phyloP scores from a whole-genome alignment of 305 asterid species.

The Fraxinus floribunda region DNA sequence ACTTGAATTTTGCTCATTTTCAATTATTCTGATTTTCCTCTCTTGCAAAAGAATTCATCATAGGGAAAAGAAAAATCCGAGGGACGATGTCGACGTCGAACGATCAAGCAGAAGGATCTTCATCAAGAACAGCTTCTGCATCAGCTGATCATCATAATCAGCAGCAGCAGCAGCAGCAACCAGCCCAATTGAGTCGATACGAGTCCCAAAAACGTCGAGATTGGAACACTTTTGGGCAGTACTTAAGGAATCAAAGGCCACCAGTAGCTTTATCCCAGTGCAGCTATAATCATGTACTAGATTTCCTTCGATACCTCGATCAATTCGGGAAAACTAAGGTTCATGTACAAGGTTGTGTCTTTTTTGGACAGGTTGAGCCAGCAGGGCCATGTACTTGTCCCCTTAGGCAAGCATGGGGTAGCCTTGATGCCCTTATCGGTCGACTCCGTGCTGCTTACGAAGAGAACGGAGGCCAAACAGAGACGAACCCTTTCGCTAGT shows the following conservation, averaged over 20 bases:
- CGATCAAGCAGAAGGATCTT: conserved; percentile 34
- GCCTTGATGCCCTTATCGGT: conserved; percentile 49
- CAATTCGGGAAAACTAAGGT: conserved; percentile 56
- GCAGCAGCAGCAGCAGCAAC: conserved; percentile 19
- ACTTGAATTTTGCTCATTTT: conserved; percentile 28
- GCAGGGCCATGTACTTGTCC: conserved; percentile 48
- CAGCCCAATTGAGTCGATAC: conserved; percentile 57
- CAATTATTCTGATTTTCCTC: conserved; percentile 11
- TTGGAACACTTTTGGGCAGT: conserved; percentile 93
- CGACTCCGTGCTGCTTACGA: conserved; percentile 50
- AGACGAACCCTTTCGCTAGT: conserved; percentile 45
- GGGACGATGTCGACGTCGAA: conserved; percentile 41
- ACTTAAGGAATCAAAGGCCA: conserved; percentile 59
- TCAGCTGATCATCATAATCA: conserved; percentile 20
- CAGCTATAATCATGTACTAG: conserved; percentile 42
- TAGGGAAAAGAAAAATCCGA: neutral
- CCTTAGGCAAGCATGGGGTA: conserved; percentile 52
- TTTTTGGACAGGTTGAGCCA: conserved; percentile 52
- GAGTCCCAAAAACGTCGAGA: conserved; percentile 85
- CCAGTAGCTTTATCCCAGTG: conserved; percentile 39
- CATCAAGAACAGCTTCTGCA: conserved; percentile 17
- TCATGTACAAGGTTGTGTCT: conserved; percentile 39
- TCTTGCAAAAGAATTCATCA: conserved; percentile 16
- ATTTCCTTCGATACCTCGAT: conserved; percentile 42
- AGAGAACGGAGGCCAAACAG: conserved; percentile 41